Evolutionary conservation across 352 stramenopile species (phyloP), one percentile per base, ranked within the genome.

Genomic region (Phytophthora macrochlamydospora): DNA sequence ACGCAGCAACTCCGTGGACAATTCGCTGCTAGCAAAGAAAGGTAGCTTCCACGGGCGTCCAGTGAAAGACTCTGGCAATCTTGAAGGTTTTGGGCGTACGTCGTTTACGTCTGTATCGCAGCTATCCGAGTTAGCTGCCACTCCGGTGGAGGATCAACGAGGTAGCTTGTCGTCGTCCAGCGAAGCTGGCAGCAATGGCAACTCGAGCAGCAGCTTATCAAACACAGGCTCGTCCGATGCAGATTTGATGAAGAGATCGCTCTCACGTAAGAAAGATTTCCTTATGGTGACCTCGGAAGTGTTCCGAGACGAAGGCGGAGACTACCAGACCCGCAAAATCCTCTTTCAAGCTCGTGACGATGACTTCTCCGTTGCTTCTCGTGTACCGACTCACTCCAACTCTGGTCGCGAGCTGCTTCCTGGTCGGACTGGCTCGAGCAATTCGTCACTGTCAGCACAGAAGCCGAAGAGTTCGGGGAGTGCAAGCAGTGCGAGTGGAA

Each of bases 271-370:
- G 59, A 93, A 95, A 40, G 90, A 97, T 61, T 97, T 97, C 49
- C 69, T 97, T 45, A 97, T 97, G 90, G 87, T 97, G 29, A 97
- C 88, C 12, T 94, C 86, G 0, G 87, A 96, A 52, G 89, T 96
- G n/a, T 95, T 96, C 44, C 87, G 87, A 53, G 79, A 90, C 56
- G 81, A 95, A 65, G 85, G 85, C 7, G 89, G 89, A 18, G 89
- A 93, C 69, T 95, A 91, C 56, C 89, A 96, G 60, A 87, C 83
- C 30, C 85, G 89, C n/a, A 96, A 96, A 60, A 92, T 96, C 68
- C 68, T 96, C 2, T 96, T 96, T 58, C 89, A 96, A 55, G 87
- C 89, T 14, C 79, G 76, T n/a, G 81, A 91, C 45, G 81, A 96
- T 48, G 87, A 96, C 48, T 96, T 96, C 40, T 94, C 85, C 3